Evolutionary conservation across 2,329 filamentous ascomycete genomes (phyloP).

Genomic region (Sclerotinia minor): DNA sequence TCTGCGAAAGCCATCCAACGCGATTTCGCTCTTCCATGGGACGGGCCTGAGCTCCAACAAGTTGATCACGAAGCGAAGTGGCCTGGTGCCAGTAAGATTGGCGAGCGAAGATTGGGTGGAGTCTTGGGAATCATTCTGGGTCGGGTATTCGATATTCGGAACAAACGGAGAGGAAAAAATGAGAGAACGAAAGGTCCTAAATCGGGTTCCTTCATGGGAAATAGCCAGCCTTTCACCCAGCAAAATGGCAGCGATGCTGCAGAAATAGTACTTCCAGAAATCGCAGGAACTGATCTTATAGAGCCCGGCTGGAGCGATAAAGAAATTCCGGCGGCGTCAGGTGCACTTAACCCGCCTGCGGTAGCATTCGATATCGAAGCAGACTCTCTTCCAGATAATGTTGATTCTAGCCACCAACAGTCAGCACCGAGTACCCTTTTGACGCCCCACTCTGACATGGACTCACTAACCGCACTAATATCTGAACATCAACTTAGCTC

Average conservation of each 20-base stretch:
- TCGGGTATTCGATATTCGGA: slow-evolving; percentile 61
- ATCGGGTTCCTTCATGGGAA: background rate
- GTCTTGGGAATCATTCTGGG: slow-evolving; percentile 68
- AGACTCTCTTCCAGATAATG: slow-evolving; percentile 20
- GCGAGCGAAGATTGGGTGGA: slow-evolving; percentile 65
- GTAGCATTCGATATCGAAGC: slow-evolving; percentile 31
- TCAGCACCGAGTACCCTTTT: slow-evolving; percentile 20
- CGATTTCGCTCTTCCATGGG: slow-evolving; percentile 63
- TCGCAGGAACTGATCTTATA: background rate
- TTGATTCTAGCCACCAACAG: slow-evolving; percentile 19
- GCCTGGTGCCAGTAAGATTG: slow-evolving; percentile 57
- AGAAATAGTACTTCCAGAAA: background rate
- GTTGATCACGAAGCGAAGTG: slow-evolving; percentile 59
- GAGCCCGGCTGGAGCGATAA: slow-evolving; percentile 11
- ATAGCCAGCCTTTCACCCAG: background rate
- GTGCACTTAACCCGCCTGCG: slow-evolving; percentile 28
- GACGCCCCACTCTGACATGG: slow-evolving; percentile 35
- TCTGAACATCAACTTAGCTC: slow-evolving; percentile 34
- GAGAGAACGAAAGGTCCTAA: slow-evolving; percentile 32
- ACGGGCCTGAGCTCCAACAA: slow-evolving; percentile 61
- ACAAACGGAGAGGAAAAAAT: slow-evolving; percentile 36
- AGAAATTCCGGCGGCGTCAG: slow-evolving; percentile 26
- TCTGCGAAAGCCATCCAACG: slow-evolving; percentile 50
- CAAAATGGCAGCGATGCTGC: background rate
- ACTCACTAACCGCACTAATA: slow-evolving; percentile 37